phyloP scores from a whole-genome alignment of 371 early-diverging fungal genomes.

The Mucor circinelloides region DNA sequence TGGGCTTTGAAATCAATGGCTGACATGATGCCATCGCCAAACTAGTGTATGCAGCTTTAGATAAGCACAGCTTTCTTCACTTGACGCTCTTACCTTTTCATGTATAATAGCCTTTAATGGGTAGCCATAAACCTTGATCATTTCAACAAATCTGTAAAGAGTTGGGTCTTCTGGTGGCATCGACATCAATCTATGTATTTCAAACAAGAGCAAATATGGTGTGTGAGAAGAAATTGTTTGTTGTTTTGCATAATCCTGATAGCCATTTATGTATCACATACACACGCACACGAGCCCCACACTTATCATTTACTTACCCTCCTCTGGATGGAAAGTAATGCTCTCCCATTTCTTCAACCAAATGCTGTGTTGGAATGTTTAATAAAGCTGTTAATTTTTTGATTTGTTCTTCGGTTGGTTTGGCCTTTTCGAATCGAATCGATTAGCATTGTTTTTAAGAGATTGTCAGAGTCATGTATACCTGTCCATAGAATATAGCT shows the following conservation, averaged over 20 bases:
- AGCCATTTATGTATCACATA: background rate
- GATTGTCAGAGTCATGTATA: slow-evolving; percentile 8
- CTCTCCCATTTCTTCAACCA: slow-evolving; percentile 54
- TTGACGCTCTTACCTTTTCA: slow-evolving; percentile 45
- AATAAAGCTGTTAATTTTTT: slow-evolving; percentile 51
- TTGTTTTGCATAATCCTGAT: background rate
- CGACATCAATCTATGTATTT: slow-evolving; percentile 34
- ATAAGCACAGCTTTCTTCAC: background rate
- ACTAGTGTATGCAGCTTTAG: slow-evolving; percentile 5
- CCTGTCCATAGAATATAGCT: slow-evolving; percentile 73
- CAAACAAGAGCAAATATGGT: background rate
- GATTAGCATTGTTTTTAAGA: background rate
- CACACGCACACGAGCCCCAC: background rate
- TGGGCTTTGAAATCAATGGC: slow-evolving; percentile 62
- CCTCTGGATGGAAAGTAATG: slow-evolving; percentile 62
- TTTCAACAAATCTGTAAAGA: slow-evolving; percentile 60
- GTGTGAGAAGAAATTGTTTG: slow-evolving; percentile 1
- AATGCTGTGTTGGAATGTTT: slow-evolving; percentile 56
- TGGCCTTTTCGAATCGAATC: slow-evolving; percentile 35
- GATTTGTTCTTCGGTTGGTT: slow-evolving; percentile 54
- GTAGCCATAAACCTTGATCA: slow-evolving; percentile 57
- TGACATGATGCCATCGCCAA: slow-evolving; percentile 71
- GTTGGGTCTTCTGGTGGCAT: slow-evolving; percentile 58
- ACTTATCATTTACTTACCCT: slow-evolving; percentile 28
- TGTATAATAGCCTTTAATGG: slow-evolving; percentile 57